A percentile compares a stretch with the other conserved stretches of the same genome.
Evolutionary conservation across 1,284 basidiomycete genomes (phyloP).

Genomic region (Cutaneotrichosporon dermatis): DNA sequence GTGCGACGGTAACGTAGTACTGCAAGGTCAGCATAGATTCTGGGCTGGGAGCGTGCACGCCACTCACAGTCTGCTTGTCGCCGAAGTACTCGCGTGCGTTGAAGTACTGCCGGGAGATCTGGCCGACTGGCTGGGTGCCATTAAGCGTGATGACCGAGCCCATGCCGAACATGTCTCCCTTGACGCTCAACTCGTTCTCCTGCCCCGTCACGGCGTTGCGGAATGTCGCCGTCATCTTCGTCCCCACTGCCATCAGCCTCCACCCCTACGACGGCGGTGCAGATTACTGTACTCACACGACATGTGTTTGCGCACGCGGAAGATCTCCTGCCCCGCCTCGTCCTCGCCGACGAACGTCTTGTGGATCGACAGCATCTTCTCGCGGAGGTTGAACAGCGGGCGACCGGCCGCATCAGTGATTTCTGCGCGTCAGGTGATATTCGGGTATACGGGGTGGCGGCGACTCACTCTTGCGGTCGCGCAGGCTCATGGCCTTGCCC

Average conservation of each 20-base stretch:
- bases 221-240: constrained; percentile 43
- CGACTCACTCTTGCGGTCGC: constrained; percentile 43
- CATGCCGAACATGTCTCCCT: constrained; percentile 45
- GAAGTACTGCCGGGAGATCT: constrained; percentile 38
- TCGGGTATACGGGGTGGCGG: neutral
- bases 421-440: constrained; percentile 16
- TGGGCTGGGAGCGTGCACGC: neutral
- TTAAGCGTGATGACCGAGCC: constrained; percentile 33
- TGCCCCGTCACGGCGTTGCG: constrained; percentile 29
- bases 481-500: constrained; percentile 35
- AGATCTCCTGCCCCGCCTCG: constrained; percentile 31
- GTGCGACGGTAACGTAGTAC: constrained; percentile 48
- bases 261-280: no score
- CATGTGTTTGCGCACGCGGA: constrained; percentile 35
- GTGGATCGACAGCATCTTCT: constrained; percentile 37
- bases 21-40: constrained; percentile 4
- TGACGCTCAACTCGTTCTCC: constrained; percentile 27
- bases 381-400: constrained; percentile 34
- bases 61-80: constrained; percentile 42
- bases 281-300: constrained; percentile 27
- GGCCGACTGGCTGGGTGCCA: constrained; percentile 34
- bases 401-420: constrained; percentile 39
- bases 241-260: constrained; percentile 27
- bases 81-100: constrained; percentile 36
- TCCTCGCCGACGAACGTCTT: constrained; percentile 34